Percentiles rank a stretch among this genome's conserved stretches.
Conservation (phyloP, 768 basidiomycete species). For the Termitomyces eurrhizus region DNA sequence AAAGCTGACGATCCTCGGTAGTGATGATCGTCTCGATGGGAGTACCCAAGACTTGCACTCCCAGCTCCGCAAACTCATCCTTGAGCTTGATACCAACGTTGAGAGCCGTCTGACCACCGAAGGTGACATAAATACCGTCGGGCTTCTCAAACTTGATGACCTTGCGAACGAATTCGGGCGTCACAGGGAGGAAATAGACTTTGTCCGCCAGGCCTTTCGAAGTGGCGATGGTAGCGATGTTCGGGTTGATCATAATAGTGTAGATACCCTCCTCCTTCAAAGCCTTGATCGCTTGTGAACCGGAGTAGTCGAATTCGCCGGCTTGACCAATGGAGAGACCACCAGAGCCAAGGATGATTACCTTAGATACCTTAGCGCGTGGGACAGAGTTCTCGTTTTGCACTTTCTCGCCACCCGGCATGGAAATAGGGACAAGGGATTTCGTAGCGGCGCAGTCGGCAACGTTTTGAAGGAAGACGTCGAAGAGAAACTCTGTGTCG, state of each 20-base stretch:
- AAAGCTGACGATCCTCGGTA: conserved; percentile 94
- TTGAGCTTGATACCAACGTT: conserved; percentile 97
- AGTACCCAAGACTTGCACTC: conserved; percentile 92
- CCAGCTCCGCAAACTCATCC: conserved; percentile 89
- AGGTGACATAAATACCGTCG: conserved; percentile 98
- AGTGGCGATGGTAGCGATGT: conserved; percentile 98
- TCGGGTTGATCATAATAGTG: conserved; percentile 97
- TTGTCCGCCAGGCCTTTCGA: conserved; percentile 98
- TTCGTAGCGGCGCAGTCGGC: conserved; percentile 64
- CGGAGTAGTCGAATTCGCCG: conserved; percentile 99
- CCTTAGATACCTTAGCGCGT: conserved; percentile 81
- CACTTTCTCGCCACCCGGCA: conserved; percentile 78
- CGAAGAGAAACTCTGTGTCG: conserved; percentile 98
- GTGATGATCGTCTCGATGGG: conserved; percentile 96
- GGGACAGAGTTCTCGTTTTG: conserved; percentile 76
- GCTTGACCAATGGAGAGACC: conserved; percentile 98
- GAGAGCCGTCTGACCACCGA: conserved; percentile 96
- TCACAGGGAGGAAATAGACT: conserved; percentile 98
- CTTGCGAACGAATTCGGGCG: conserved; percentile 95
- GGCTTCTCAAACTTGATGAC: conserved; percentile 99
- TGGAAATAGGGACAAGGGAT: conserved; percentile 51
- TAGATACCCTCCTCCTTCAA: conserved; percentile 99
- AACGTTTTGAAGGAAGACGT: conserved; percentile 91
- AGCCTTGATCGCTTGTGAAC: conserved; percentile 98
- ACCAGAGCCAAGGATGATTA: conserved; percentile 95